Conservation (phyloP, 345 rosid genomes). For the Citrus sinensis region DVS_A1.0 CM039168.1:2895001-2895500, state of each 20-base stretch:
- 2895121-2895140: not conserved
- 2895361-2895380: not conserved
- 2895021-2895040: not conserved
- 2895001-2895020: not conserved
- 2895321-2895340: not conserved
- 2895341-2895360: not conserved
- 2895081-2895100: not conserved
- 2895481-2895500: not conserved
- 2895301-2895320: not conserved
- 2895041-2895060: not conserved
- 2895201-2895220: not conserved
- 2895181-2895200: not conserved
- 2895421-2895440: not conserved
- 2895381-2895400: not conserved
- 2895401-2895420: not conserved
- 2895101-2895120: not conserved
- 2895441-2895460: not conserved
- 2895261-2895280: not conserved
- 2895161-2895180: not conserved
- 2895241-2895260: not conserved
- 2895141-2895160: not conserved
- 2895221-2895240: not conserved
- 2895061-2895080: not conserved
- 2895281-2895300: not conserved
- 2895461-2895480: not conserved